phyloP scores from a whole-genome alignment of 306 rosid genomes.

The Potentilla sterilis region DNA sequence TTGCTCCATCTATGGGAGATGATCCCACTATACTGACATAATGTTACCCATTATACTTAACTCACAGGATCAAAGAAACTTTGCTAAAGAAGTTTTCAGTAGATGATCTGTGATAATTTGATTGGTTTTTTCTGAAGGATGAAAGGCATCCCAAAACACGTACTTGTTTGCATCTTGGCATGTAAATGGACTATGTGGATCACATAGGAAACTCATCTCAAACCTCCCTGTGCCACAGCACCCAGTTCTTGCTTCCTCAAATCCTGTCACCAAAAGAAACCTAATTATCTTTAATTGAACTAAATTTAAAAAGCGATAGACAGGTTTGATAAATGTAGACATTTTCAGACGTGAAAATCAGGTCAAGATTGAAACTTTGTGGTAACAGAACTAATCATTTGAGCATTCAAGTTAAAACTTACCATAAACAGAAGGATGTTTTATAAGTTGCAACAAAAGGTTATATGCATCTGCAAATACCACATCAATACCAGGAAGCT shows the following conservation, averaged over 20 bases:
- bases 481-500: conserved; percentile 40
- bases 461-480: conserved; percentile 38
- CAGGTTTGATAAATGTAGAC: neutral
- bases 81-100: conserved; percentile 23
- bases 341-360: neutral
- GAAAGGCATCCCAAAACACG: conserved; percentile 52
- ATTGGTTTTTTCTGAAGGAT: conserved; percentile 39
- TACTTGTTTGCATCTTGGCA: conserved; percentile 45
- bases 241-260: conserved; percentile 25
- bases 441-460: conserved; percentile 28
- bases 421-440: conserved; percentile 48
- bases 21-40: neutral
- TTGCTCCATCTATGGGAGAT: neutral
- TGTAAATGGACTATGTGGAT: conserved; percentile 34
- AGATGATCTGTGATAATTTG: conserved; percentile 23
- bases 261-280: conserved; percentile 22
- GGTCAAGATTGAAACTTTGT: neutral
- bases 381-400: neutral
- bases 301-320: neutral
- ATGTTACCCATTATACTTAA: neutral
- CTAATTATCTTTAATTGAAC: neutral
- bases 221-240: conserved; percentile 48
- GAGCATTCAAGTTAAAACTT: neutral
- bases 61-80: conserved; percentile 24
- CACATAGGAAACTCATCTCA: conserved; percentile 43